Evolutionary conservation across 768 basidiomycete genomes (phyloP).

Genomic region (Pleurotus eryngii): DNA sequence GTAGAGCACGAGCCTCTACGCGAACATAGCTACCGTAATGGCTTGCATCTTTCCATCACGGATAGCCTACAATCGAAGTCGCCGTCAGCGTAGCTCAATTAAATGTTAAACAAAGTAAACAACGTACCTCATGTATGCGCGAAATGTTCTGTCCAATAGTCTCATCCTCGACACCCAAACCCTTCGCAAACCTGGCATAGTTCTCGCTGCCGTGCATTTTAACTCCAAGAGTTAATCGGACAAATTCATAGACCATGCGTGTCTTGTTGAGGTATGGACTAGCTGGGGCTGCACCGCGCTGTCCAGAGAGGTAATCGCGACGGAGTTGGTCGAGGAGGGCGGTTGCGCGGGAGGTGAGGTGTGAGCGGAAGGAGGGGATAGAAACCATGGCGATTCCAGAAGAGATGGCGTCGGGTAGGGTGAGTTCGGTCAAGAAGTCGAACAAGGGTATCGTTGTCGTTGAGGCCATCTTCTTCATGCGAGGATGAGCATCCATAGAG

Average conservation of each 20-base stretch:
- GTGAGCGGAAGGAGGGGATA: slow-evolving; percentile 50
- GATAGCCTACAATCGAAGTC: slow-evolving; percentile 39
- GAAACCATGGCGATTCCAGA: slow-evolving; percentile 20
- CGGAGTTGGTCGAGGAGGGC: slow-evolving; percentile 45
- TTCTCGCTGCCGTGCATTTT: slow-evolving; percentile 80
- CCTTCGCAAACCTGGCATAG: slow-evolving; percentile 38
- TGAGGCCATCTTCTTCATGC: slow-evolving; percentile 63
- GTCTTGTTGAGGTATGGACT: slow-evolving; percentile 60
- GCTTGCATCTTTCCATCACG: slow-evolving; percentile 66
- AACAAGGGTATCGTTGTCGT: slow-evolving; percentile 50
- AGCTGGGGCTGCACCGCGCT: slow-evolving; percentile 61
- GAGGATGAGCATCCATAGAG: slow-evolving; percentile 64
- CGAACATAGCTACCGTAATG: slow-evolving; percentile 54
- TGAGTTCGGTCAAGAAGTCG: slow-evolving; percentile 39
- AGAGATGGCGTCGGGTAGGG: slow-evolving; percentile 26
- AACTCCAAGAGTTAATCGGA: slow-evolving; percentile 62
- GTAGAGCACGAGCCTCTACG: slow-evolving; percentile 14
- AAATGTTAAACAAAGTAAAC: slow-evolving; percentile 1
- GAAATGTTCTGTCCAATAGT: slow-evolving; percentile 75
- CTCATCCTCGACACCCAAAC: slow-evolving; percentile 44
- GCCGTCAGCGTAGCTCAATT: not conserved
- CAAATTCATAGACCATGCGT: slow-evolving; percentile 62
- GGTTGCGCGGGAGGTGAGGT: slow-evolving; percentile 45
- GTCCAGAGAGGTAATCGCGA: slow-evolving; percentile 54
- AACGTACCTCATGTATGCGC: slow-evolving; percentile 61